Evolutionary conservation across 139 green algal genomes (phyloP), one percentile per base, ranked within the genome.

Genomic region (Astrephomene gubernaculifera): DNA sequence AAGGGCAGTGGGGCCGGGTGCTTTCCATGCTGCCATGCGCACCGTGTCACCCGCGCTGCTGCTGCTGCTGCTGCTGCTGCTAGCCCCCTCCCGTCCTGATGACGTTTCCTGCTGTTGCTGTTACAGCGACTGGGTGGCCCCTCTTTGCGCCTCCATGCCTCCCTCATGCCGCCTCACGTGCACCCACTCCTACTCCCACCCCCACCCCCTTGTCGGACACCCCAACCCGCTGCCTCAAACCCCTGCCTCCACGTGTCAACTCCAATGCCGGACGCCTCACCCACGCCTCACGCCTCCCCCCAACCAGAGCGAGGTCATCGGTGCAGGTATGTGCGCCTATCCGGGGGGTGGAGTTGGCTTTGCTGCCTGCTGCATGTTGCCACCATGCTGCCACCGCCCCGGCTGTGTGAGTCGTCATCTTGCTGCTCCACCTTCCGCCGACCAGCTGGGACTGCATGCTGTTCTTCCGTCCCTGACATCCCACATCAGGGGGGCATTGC

Each of bases 271-370:
- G 12, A 57, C 49, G 17, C 12, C 49, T 12, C 49, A 17, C 14
- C 49, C 14, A 12, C 49, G 94, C 94, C 82, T 95, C 57, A 94
- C 95, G 21, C 52, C 21, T 60, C 60, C 19, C 1, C 25, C 19
- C 25, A 12, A 31, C 60, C 71, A 87, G 64, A 74, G 44, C 14
- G 87, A 93, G 76, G 87, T 94, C 52, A 69, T 90, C 19, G 45
- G 27, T 17, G 73, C 61, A 78, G 75, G 69, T 89, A n/a, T 25
- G 52, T 71, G 39, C 29, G 2, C 25, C 7, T 39, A n/a, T n/a
- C n/a, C n/a, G n/a, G n/a, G n/a, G n/a, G n/a, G n/a, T n/a, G n/a
- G n/a, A n/a, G n/a, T n/a, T n/a, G n/a, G n/a, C n/a, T n/a, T n/a
- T n/a, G n/a, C n/a, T n/a, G n/a, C n/a, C n/a, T n/a, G n/a, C n/a